Percentiles rank a stretch among this genome's conserved stretches.
Evolutionary conservation across 805 yeast genomes (phyloP).

Genomic region (Saturnispora quitensis): DNA sequence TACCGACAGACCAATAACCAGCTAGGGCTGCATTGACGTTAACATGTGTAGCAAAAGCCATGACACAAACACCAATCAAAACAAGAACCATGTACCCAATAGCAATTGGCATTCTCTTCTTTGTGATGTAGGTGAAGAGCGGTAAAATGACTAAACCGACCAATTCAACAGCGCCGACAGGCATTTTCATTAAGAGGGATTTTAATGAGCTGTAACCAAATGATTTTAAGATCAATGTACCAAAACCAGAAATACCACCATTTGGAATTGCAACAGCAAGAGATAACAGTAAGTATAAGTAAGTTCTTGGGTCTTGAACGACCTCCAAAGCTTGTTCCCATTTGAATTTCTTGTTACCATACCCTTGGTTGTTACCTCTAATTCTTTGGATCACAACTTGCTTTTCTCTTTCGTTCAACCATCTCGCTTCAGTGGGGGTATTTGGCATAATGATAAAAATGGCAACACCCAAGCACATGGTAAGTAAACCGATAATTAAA

Average conservation of each 20-base stretch:
- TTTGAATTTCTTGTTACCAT: constrained; percentile 36
- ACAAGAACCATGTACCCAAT: constrained; percentile 6
- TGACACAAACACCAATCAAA: constrained; percentile 4
- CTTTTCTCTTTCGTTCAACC: constrained; percentile 31
- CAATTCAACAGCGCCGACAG: constrained; percentile 31
- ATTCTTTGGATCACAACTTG: constrained; percentile 33
- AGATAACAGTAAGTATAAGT: constrained; percentile 26
- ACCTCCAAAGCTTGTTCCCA: constrained; percentile 36
- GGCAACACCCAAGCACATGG: constrained; percentile 30
- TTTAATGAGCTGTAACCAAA: constrained; percentile 10
- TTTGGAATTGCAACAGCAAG: constrained; percentile 22
- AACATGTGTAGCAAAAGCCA: constrained; percentile 6
- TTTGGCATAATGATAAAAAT: constrained; percentile 37
- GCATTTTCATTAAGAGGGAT: constrained; percentile 22
- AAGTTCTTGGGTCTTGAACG: constrained; percentile 34
- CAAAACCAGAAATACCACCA: constrained; percentile 11
- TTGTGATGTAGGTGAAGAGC: neutral
- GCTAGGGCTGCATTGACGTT: constrained; percentile 6
- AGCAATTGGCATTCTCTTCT: constrained; percentile 8
- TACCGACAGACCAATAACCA: constrained; percentile 7
- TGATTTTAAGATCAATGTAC: constrained; percentile 7
- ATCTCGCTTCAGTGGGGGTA: constrained; percentile 40
- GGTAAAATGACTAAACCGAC: constrained; percentile 16
- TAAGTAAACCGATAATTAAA: constrained; percentile 45
- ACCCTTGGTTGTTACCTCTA: constrained; percentile 25